Percentiles rank a stretch among this genome's conserved stretches.
Evolutionary conservation across 495 filamentous ascomycete genomes (phyloP).

Genomic region (Neurospora intermedia): DNA sequence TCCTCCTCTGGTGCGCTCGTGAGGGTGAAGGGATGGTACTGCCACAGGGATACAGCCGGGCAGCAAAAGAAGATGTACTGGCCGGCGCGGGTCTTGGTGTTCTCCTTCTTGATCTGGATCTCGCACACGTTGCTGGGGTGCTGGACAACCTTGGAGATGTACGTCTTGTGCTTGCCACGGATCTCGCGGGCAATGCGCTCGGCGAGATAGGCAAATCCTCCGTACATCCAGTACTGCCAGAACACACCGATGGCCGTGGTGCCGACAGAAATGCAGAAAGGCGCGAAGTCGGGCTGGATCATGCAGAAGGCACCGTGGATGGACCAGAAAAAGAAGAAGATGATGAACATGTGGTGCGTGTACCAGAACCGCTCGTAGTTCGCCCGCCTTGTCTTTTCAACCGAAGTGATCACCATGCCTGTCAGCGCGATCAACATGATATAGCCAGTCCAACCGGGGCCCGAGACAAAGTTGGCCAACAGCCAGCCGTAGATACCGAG

Average conservation of each 20-base stretch:
- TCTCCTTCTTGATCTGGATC: slow-evolving; percentile 77
- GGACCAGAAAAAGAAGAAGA: slow-evolving; percentile 76
- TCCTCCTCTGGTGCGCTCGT: slow-evolving; percentile 75
- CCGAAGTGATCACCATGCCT: slow-evolving; percentile 57
- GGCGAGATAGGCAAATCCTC: slow-evolving; percentile 58
- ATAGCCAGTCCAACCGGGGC: slow-evolving; percentile 71
- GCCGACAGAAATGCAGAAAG: slow-evolving; percentile 53
- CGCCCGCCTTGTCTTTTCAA: slow-evolving; percentile 55
- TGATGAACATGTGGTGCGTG: slow-evolving; percentile 64
- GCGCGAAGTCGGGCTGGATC: slow-evolving; percentile 64
- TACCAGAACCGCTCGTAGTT: slow-evolving; percentile 78
- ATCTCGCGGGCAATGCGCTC: slow-evolving; percentile 62
- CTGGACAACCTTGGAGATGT: slow-evolving; percentile 73
- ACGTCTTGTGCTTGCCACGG: slow-evolving; percentile 62
- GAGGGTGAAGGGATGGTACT: slow-evolving; percentile 70
- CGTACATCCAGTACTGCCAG: slow-evolving; percentile 73
- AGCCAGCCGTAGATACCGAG: slow-evolving; percentile 64
- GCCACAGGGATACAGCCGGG: slow-evolving; percentile 67
- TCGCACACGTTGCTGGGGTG: slow-evolving; percentile 76
- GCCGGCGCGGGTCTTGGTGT: slow-evolving; percentile 64
- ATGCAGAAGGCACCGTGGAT: slow-evolving; percentile 74
- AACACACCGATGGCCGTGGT: slow-evolving; percentile 57
- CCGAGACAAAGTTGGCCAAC: slow-evolving; percentile 57
- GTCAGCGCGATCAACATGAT: slow-evolving; percentile 62
- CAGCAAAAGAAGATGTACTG: slow-evolving; percentile 81